Base-by-base conservation (phyloP, 139 green algal genomes). In the Chlorella sp. region DNA sequence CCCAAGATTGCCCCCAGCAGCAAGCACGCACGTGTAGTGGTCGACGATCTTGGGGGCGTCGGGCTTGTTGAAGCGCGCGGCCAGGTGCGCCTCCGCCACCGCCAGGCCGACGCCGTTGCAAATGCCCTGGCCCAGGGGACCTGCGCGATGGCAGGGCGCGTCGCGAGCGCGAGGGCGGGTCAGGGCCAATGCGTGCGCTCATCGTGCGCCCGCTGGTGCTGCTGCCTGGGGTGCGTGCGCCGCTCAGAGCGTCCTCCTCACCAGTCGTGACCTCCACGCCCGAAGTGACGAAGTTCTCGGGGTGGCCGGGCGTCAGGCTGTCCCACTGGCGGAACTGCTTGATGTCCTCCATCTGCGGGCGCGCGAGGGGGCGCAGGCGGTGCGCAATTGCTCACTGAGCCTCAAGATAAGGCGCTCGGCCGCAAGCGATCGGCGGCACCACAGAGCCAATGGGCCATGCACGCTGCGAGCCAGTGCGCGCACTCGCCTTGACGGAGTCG, bases 11-110 rank as follows among this genome's bases (percentile, higher is more conserved):
- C 0, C 59, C 67, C 90, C 83, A n/a, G n/a, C n/a, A n/a, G n/a
- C n/a, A n/a, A n/a, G n/a, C n/a, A n/a, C n/a, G n/a, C 69, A 95
- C 83, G 95, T 99, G 94, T 98, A 98, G 88, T 99, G 93, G 89
- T 99, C 95, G 0, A 99, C 87, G n/a, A 98, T 75, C 23, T 77
- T 81, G 42, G 80, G 79, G 49, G 71, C 75, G 72, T 93, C 95
- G 26, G 94, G 93, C 91, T 97, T 97, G 94, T 99, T 99, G 94
- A 97, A 99, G 79, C 94, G 92, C 2, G 91, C 93, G 31, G 94
- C 95, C 72, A 99, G 83, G 83, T 98, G 91, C 49, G 91, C 90
- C 87, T 99, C 95, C 62, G 92, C 90, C 32, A 89, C 78, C 31
- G 95, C 95, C 64, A 99, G 76, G 70, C 95, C 95, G 23, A 99